These are phyloP conservation scores for Penicillium janthinellum DNA, from an alignment of 2,329 filamentous ascomycete species.

Conservation along the genomic window DNA sequence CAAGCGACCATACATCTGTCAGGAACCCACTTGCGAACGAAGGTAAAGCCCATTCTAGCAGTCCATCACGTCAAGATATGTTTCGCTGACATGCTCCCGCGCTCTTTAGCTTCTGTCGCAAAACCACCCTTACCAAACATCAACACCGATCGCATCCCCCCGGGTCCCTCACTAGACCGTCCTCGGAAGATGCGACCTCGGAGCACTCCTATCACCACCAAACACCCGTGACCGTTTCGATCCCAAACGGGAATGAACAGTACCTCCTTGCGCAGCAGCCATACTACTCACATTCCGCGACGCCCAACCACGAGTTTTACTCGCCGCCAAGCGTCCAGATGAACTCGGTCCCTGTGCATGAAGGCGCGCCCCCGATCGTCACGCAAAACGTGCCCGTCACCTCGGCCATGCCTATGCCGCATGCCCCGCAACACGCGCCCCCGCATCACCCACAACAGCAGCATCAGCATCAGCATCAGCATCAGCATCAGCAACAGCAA, in stretches of 20 bases:
- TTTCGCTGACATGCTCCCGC: background rate
- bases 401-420: constrained; percentile 32
- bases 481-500: constrained; percentile 36
- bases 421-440: constrained; percentile 30
- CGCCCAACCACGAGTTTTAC: constrained; percentile 42
- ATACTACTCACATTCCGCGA: constrained; percentile 37
- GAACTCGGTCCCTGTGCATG: constrained; percentile 34
- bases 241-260: constrained; percentile 37
- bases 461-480: constrained; percentile 32
- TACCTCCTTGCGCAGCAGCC: constrained; percentile 41
- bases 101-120: constrained; percentile 41
- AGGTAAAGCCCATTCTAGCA: constrained; percentile 31
- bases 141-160: constrained; percentile 43
- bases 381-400: constrained; percentile 35
- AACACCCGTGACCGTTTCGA: constrained; percentile 30
- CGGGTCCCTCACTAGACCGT: constrained; percentile 35
- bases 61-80: too few species aligned
- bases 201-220: constrained; percentile 40
- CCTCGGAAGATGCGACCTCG: constrained; percentile 41
- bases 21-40: constrained; percentile 43
- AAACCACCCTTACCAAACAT: constrained; percentile 46
- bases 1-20: constrained; percentile 45
- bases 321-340: constrained; percentile 37
- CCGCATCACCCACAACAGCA: constrained; percentile 38
- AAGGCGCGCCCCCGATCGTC: constrained; percentile 32